phyloP scores from a whole-genome alignment of 1,284 basidiomycete genomes.

The Microbotryum lychnidis-dioicae region DNA sequence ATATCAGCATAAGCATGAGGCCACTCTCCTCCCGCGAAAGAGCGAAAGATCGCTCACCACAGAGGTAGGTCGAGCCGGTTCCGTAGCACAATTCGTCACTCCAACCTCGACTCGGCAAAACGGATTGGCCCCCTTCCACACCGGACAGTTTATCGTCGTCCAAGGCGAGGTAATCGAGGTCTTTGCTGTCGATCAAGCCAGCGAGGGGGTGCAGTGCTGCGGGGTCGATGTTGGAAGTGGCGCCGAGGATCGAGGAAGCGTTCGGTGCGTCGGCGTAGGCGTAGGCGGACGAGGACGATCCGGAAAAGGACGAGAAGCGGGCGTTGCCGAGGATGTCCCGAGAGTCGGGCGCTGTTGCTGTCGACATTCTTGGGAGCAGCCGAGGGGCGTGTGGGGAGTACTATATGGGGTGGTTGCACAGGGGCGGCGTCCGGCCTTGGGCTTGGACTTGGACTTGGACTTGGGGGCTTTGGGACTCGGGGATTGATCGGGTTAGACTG shows the following conservation, averaged over 20 bases:
- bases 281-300: constrained; percentile 39
- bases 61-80: constrained; percentile 95
- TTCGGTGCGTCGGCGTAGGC: constrained; percentile 56
- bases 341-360: constrained; percentile 13
- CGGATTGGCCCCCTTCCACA: constrained; percentile 72
- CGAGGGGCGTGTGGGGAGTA: no score
- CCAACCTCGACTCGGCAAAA: constrained; percentile 91
- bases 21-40: constrained; percentile 12
- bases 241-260: constrained; percentile 65
- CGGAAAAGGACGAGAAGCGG: constrained; percentile 16
- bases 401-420: neutral
- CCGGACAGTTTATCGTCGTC: constrained; percentile 88
- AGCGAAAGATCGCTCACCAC: constrained; percentile 56
- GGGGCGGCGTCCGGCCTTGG: no score
- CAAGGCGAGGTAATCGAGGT: constrained; percentile 77
- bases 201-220: constrained; percentile 84
- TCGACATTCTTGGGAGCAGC: neutral
- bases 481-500: neutral
- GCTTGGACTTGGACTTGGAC: no score
- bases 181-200: constrained; percentile 58
- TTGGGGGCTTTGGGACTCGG: no score
- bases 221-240: constrained; percentile 71
- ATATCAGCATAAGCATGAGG: neutral
- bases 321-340: constrained; percentile 28
- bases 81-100: constrained; percentile 99